Evolutionary conservation across 1,284 basidiomycete genomes (phyloP), one percentile per base, ranked within the genome.

Genomic region (Phellinidium pouzarii): DNA sequence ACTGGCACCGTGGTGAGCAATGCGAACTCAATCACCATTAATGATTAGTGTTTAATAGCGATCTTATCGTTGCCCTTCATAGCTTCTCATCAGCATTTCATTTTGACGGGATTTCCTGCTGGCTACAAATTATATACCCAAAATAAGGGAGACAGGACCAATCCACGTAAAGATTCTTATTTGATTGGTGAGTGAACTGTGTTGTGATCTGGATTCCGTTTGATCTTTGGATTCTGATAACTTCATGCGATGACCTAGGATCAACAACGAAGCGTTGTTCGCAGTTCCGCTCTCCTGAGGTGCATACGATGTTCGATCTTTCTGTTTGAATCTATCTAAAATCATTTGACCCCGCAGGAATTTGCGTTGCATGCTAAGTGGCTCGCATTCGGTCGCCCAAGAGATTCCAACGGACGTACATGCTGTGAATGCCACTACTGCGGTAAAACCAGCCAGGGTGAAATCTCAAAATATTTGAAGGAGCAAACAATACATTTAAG

Each of bases 321-420:
- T 7, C n/a, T 40, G 7, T 19, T 36, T 38, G 5, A 29, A 20
- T 38, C 34, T n/a, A n/a, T n/a, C n/a, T n/a, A n/a, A n/a, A 4
- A 2, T 51, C 19, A 36, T 44, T 20, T 42, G 31, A 41, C 17
- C 22, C 11, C 12, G 17, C 25, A 53, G 43, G 55, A 57, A 43
- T 57, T 57, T 36, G 47, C 34, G 3, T 50, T 53, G 8, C 55
- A 57, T 38, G 47, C 46, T 4, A 53, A 53, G 44, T 57, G 55
- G 55, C 45, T 57, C 22, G 55, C 52, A 11, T 49, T 45, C 44
- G 52, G 52, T 23, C 20, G 40, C n/a, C 55, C 51, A 17, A 43
- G 5, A 34, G 50, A 57, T 34, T 23, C 49, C 7, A 27, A 25
- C 5, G 48, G 37, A 11, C 22, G 38, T n/a, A 37, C 47, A 9